Base-by-base conservation (phyloP, 208 protist species). In the Crithidia brevicula region DNA sequence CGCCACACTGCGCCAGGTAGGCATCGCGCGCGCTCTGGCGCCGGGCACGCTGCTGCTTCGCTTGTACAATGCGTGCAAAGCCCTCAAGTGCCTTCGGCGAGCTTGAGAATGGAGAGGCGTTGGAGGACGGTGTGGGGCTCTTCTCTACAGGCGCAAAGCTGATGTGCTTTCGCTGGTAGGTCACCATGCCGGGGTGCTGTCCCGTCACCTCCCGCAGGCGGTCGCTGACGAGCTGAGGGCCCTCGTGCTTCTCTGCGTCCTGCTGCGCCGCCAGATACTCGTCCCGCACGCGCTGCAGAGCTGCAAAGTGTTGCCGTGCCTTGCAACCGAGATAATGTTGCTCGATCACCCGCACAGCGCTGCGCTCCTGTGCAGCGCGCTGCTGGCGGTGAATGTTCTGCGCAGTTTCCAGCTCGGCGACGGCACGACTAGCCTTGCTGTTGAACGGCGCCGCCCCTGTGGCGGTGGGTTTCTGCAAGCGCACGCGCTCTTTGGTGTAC, bases 211-310 rank as follows among this genome's bases (percentile, higher is more conserved):
- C 69, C 20, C 53, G 43, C 10, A 68, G 34, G 18, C 61, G 53
- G 0, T 28, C 47, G 38, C 11, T 38, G 27, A 43, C 42, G 7
- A 75, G 69, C 33, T 59, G 43, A 5, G 69, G 69, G 0, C 61
- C 53, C 1, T 75, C 69, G 9, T 64, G 8, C n/a, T 8, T 11
- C 20, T 75, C 53, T 18, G 43, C 22, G 7, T 56, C 33, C 31
- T 75, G 60, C 60, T 63, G 38, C 2, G 53, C 53, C 4, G 15
- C 23, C 31, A 75, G 22, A 31, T 75, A 75, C 25, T 68, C 61
- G 45, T 75, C 69, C 5, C 61, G 69, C 20, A 75, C 31, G 6
- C 16, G 40, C 36, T 40, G 69, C 33, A 75, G 23, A 2, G 60
- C 69, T 3, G 36, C 63, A 16, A 51, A 64, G 53, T 68, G 27